These are phyloP conservation scores for Ampelocalamus luodianensis DNA, from an alignment of 176 grass and related monocot genomes.

Conservation along the genomic window DNA sequence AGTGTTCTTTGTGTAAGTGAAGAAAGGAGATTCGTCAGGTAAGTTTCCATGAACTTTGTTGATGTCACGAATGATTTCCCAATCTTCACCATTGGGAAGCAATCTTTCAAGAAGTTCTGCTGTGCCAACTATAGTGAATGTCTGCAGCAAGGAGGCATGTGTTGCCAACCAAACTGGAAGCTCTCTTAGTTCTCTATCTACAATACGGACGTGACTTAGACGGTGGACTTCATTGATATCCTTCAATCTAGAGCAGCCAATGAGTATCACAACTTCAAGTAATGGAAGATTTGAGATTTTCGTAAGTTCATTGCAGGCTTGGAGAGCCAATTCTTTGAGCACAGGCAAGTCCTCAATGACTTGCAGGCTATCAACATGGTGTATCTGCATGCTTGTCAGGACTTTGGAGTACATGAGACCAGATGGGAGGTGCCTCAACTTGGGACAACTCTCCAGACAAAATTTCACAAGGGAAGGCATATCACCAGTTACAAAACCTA, in stretches of 20 bases:
- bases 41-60: conserved; percentile 57
- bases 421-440: conserved; percentile 52
- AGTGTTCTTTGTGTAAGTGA: conserved; percentile 57
- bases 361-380: conserved; percentile 44
- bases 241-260: conserved; percentile 42
- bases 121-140: conserved; percentile 48
- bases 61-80: conserved; percentile 49
- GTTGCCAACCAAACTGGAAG: conserved; percentile 47
- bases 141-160: conserved; percentile 37
- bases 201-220: conserved; percentile 45
- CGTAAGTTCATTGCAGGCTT: conserved; percentile 40
- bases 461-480: conserved; percentile 59
- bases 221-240: conserved; percentile 21
- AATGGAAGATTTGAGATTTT: conserved; percentile 52
- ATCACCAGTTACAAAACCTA: conserved; percentile 37
- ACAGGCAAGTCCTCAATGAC: conserved; percentile 51
- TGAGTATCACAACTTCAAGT: conserved; percentile 51
- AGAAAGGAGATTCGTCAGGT: conserved; percentile 49
- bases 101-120: conserved; percentile 55
- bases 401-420: conserved; percentile 49
- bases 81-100: conserved; percentile 46
- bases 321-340: conserved; percentile 53
- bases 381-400: conserved; percentile 47
- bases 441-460: conserved; percentile 57
- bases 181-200: conserved; percentile 40